Evolutionary conservation across 1,284 basidiomycete genomes (phyloP).

Genomic region (Trichosporon coremiiforme): DNA sequence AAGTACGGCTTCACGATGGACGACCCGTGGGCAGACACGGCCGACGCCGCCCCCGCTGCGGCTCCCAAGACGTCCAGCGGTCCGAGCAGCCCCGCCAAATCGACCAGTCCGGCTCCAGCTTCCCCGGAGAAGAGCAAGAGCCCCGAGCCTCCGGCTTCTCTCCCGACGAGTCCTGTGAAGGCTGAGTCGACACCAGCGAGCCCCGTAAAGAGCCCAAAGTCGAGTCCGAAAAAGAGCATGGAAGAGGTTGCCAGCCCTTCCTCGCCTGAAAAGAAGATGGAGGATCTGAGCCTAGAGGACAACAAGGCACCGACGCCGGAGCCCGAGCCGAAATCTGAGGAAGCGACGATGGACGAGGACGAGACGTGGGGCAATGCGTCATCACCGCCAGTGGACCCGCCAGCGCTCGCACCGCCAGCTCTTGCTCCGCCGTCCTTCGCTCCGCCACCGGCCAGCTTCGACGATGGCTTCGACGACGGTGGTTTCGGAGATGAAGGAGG

Average conservation of each 20-base stretch:
- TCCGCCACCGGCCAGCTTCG: slow-evolving; percentile 62
- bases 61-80: not conserved
- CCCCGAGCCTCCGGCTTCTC: not conserved
- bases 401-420: not conserved
- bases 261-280: not conserved
- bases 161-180: not conserved
- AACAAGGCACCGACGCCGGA: not conserved
- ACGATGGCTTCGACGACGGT: slow-evolving; percentile 63
- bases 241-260: not conserved
- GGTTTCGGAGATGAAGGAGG: slow-evolving; percentile 60
- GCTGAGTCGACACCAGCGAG: slow-evolving; percentile 3
- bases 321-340: not conserved
- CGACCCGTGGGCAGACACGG: slow-evolving; percentile 27
- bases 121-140: not conserved
- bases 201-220: not conserved
- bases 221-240: not conserved
- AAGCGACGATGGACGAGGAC: slow-evolving; percentile 34
- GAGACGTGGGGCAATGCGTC: slow-evolving; percentile 43
- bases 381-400: slow-evolving; percentile 25
- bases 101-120: not conserved
- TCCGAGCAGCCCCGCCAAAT: not conserved
- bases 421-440: slow-evolving; percentile 4
- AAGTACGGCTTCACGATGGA: slow-evolving; percentile 16
- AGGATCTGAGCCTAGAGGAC: not conserved
- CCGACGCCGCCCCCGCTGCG: not conserved